These are phyloP conservation scores for Byssothecium circinans DNA, from an alignment of 2,329 filamentous ascomycete species.

Conservation along the genomic window DNA sequence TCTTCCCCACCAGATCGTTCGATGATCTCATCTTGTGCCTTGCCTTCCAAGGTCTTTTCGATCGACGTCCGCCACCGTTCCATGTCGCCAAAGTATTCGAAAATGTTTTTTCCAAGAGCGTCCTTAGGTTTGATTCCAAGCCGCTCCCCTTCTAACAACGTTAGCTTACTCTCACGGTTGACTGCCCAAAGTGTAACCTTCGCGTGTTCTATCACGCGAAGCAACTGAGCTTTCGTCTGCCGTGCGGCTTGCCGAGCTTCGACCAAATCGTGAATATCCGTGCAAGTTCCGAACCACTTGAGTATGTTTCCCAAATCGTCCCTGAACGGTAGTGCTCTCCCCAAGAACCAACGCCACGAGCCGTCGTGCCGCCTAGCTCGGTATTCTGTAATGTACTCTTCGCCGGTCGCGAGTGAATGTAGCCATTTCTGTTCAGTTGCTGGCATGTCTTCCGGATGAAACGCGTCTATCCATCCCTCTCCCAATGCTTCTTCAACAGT, in stretches of 20 bases:
- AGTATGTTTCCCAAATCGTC: conserved; percentile 69
- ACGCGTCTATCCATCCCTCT: conserved; percentile 62
- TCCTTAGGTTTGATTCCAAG: conserved; percentile 47
- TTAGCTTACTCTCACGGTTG: conserved; percentile 62
- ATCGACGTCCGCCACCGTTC: conserved; percentile 59
- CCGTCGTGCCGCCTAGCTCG: conserved; percentile 67
- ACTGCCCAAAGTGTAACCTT: conserved; percentile 76
- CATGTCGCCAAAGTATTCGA: conserved; percentile 60
- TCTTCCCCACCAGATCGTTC: conserved; percentile 63
- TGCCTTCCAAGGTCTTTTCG: conserved; percentile 65
- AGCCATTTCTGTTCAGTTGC: conserved; percentile 58
- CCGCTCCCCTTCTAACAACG: conserved; percentile 69
- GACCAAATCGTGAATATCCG: conserved; percentile 76
- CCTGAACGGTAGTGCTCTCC: conserved; percentile 67
- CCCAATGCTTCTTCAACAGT: conserved; percentile 64
- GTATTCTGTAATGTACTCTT: conserved; percentile 69
- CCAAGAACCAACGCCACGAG: conserved; percentile 78
- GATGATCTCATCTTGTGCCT: conserved; percentile 61
- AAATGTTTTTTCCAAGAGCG: conserved; percentile 62
- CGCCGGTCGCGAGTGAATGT: conserved; percentile 65
- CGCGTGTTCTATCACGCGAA: conserved; percentile 73
- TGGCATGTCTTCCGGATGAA: conserved; percentile 70
- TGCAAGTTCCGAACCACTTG: conserved; percentile 81
- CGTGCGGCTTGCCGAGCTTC: conserved; percentile 67
- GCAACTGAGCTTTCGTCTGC: conserved; percentile 68